A percentile compares a stretch with the other conserved stretches of the same genome.
These are phyloP conservation scores for Psilocybe cubensis DNA, from an alignment of 768 basidiomycete species.

Conservation along the genomic window DNA sequence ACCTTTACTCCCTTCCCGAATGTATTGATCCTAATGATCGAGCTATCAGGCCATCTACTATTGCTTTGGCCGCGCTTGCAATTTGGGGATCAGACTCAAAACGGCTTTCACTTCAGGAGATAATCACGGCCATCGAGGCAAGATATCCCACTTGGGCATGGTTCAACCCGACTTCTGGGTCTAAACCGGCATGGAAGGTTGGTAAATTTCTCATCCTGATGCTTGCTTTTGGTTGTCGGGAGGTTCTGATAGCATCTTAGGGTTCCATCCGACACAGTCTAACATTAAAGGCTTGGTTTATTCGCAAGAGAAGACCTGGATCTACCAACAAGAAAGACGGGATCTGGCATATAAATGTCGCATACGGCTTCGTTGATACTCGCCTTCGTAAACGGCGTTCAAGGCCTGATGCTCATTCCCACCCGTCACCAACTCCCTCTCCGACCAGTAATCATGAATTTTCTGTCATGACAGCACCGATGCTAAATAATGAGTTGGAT, in stretches of 20 bases:
- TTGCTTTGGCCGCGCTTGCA: background rate
- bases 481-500: no score
- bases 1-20: background rate
- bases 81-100: background rate
- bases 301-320: background rate
- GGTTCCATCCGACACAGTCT: background rate
- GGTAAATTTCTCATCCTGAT: background rate
- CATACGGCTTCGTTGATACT: background rate
- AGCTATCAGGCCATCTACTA: background rate
- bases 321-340: background rate
- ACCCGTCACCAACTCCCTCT: no score
- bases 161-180: background rate
- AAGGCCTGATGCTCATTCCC: no score
- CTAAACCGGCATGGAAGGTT: background rate
- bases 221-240: background rate
- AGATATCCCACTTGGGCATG: background rate
- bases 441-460: no score
- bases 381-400: no score
- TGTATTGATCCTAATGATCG: background rate
- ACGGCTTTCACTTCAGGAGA: background rate
- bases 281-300: background rate
- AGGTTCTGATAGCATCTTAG: background rate
- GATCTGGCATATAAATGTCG: background rate
- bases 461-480: no score
- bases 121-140: background rate